Evolutionary conservation across 129 eudicot species (phyloP).

Genomic region (Dittrichia graveolens): DNA sequence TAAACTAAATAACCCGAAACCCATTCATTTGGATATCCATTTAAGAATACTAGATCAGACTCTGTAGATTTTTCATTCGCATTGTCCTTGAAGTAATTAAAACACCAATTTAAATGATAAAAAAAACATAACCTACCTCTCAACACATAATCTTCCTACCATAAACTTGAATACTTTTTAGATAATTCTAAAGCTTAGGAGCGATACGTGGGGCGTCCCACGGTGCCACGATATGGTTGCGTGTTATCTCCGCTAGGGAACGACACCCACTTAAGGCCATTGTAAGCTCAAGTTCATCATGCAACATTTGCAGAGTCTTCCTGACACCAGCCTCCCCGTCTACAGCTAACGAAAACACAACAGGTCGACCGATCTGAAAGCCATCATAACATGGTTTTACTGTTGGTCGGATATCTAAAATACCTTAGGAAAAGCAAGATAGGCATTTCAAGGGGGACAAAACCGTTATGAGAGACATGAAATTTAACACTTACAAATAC

Average conservation of each 20-base stretch:
- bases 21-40: too few species aligned
- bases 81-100: not conserved
- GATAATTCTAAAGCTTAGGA: constrained; percentile 44
- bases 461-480: too few species aligned
- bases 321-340: constrained; percentile 90
- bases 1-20: too few species aligned
- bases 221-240: constrained; percentile 57
- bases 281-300: constrained; percentile 85
- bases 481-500: constrained; percentile 57
- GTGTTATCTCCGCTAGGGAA: constrained; percentile 68
- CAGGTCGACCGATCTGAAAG: constrained; percentile 78
- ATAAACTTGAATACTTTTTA: constrained; percentile 13
- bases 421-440: too few species aligned
- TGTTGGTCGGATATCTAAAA: not conserved
- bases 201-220: constrained; percentile 63
- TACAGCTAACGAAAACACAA: constrained; percentile 76
- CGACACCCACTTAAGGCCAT: constrained; percentile 95
- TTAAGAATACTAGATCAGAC: too few species aligned
- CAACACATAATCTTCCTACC: constrained; percentile 12
- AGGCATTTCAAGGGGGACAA: too few species aligned
- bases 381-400: not conserved
- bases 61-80: too few species aligned
- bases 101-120: not conserved
- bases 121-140: constrained; percentile 8
- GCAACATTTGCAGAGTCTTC: constrained; percentile 82